Percentiles rank a stretch among this genome's conserved stretches.
Conservation (phyloP, 164 flowering plant species). For the Stephania cephalantha region DNA sequence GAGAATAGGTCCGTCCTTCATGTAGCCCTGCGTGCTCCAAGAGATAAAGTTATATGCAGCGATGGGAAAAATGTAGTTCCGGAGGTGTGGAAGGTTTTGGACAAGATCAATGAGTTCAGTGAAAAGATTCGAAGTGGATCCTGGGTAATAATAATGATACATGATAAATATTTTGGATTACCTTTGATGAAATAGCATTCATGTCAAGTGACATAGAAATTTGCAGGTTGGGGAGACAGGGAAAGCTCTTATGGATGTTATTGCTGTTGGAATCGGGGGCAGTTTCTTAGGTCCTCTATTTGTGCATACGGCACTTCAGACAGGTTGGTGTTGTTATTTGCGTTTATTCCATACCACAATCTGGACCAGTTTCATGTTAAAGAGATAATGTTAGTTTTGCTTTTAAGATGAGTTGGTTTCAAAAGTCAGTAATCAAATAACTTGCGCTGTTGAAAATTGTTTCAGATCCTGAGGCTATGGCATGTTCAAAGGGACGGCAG, state of each 20-base stretch:
- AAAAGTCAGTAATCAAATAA: background rate
- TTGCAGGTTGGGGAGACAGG: slow-evolving; percentile 92
- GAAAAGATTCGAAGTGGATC: slow-evolving; percentile 85
- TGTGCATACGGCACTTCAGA: slow-evolving; percentile 97
- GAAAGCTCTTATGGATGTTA: slow-evolving; percentile 67
- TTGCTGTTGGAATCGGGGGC: slow-evolving; percentile 91
- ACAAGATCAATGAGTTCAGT: slow-evolving; percentile 78
- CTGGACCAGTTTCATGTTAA: background rate
- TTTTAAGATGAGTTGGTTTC: background rate
- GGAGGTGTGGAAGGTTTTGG: slow-evolving; percentile 91
- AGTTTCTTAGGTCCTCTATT: slow-evolving; percentile 95
- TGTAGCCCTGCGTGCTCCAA: slow-evolving; percentile 89
- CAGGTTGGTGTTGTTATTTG: slow-evolving; percentile 36
- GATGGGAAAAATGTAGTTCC: slow-evolving; percentile 94
- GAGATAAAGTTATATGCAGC: slow-evolving; percentile 58
- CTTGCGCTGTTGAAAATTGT: slow-evolving; percentile 11
- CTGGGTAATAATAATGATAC: slow-evolving; percentile 51
- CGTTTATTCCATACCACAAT: background rate
- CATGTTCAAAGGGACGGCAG: slow-evolving; percentile 74
- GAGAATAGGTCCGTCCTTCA: slow-evolving; percentile 94
- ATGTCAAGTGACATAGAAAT: slow-evolving; percentile 2
- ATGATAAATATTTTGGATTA: background rate
- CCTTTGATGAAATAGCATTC: background rate
- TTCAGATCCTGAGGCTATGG: slow-evolving; percentile 73
- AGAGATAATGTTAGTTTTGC: background rate